Conservation (phyloP, 2,329 filamentous ascomycete genomes). For the Trichoderma atrobrunneum region DNA sequence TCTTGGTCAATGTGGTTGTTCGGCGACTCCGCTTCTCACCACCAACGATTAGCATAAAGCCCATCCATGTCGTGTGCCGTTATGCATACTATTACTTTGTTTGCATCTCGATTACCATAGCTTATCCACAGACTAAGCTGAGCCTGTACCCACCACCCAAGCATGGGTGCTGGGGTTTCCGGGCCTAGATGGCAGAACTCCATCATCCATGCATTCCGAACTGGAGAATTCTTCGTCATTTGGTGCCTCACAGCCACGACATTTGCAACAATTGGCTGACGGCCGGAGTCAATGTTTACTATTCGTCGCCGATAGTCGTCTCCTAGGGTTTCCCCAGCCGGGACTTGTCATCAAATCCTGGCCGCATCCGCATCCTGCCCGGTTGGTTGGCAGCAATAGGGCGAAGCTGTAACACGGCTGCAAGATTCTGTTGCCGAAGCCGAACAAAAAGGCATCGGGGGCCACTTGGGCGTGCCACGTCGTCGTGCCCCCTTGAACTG, state of each 20-base stretch:
- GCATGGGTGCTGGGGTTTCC: background rate
- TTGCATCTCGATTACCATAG: background rate
- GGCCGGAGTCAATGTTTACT: background rate
- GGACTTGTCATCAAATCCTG: background rate
- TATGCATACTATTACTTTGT: background rate
- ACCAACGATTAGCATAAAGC: background rate
- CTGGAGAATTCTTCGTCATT: background rate
- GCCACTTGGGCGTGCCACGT: constrained; percentile 13
- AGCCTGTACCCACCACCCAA: background rate
- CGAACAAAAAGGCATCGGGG: background rate
- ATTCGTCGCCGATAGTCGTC: background rate
- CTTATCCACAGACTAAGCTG: constrained; percentile 2
- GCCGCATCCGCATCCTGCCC: background rate
- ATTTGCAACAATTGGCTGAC: background rate
- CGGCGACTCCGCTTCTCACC: background rate
- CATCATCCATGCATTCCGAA: background rate
- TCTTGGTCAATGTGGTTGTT: background rate
- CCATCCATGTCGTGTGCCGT: background rate
- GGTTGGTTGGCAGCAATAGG: background rate
- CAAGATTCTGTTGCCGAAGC: background rate
- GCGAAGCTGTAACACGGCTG: background rate
- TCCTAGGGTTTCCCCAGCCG: background rate
- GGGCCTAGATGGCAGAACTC: background rate
- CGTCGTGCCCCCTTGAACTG: background rate
- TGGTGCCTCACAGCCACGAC: background rate